Conservation (phyloP, 2,329 filamentous ascomycete species). For the Polytolypa hystricis region DNA sequence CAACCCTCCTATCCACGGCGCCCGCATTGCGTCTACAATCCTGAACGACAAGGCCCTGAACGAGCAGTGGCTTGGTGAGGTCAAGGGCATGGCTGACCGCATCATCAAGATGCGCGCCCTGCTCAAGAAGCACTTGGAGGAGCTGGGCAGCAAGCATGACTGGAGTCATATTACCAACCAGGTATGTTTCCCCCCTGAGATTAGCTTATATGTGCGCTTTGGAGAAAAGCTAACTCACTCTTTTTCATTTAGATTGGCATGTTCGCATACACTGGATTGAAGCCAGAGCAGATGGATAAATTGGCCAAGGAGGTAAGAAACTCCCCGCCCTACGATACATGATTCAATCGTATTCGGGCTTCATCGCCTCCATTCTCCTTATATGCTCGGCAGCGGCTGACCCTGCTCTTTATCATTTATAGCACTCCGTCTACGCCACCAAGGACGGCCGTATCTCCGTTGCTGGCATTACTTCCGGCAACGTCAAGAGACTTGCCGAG, state of each 20-base stretch:
- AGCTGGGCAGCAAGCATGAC: constrained; percentile 89
- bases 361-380: background rate
- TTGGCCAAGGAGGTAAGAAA: constrained; percentile 76
- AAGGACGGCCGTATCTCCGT: constrained; percentile 51
- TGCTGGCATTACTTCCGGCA: constrained; percentile 39
- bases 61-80: constrained; percentile 89
- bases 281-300: constrained; percentile 77
- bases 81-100: constrained; percentile 97
- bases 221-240: background rate
- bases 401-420: constrained; percentile 5
- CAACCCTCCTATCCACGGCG: constrained; percentile 93
- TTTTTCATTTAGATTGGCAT: constrained; percentile 63
- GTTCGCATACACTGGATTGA: constrained; percentile 97
- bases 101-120: constrained; percentile 97
- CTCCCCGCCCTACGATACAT: background rate
- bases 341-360: background rate
- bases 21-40: constrained; percentile 85
- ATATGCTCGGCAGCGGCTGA: constrained; percentile 1
- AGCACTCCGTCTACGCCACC: constrained; percentile 93
- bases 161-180: constrained; percentile 98
- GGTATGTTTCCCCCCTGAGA: constrained; percentile 21
- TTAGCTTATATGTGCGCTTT: too few species aligned
- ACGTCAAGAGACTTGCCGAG: constrained; percentile 40
- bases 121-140: constrained; percentile 89
- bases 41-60: constrained; percentile 76